Conservation (phyloP, 805 yeast genomes). For the Allodekkera sacchari region DNA sequence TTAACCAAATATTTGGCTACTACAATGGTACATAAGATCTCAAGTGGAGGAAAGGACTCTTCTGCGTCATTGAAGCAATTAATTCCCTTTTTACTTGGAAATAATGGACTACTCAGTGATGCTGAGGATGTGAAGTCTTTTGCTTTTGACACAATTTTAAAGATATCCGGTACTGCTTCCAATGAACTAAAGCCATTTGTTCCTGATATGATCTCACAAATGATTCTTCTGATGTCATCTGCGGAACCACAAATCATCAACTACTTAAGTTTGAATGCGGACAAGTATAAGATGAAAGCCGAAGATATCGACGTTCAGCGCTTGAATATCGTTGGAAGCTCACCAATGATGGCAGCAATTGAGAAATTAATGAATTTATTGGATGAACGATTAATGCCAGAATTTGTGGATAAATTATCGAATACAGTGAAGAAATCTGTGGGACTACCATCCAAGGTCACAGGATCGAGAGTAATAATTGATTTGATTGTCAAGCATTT, state of each 20-base stretch:
- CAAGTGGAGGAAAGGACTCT: slow-evolving; percentile 37
- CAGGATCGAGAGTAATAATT: slow-evolving; percentile 68
- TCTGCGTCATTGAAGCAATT: slow-evolving; percentile 43
- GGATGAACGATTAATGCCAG: slow-evolving; percentile 42
- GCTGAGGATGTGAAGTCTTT: slow-evolving; percentile 77
- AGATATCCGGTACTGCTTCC: slow-evolving; percentile 59
- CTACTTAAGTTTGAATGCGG: slow-evolving; percentile 80
- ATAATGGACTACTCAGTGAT: slow-evolving; percentile 71
- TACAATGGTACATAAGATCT: slow-evolving; percentile 50
- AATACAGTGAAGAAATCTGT: slow-evolving; percentile 59
- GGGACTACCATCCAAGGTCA: slow-evolving; percentile 87
- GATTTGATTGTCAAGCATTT: slow-evolving; percentile 51
- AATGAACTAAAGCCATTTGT: slow-evolving; percentile 55
- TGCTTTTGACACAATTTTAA: slow-evolving; percentile 67
- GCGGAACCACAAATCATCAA: slow-evolving; percentile 88
- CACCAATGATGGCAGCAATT: slow-evolving; percentile 85
- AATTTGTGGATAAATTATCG: slow-evolving; percentile 41
- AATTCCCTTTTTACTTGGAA: slow-evolving; percentile 73
- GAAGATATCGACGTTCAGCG: slow-evolving; percentile 73
- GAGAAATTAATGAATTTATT: slow-evolving; percentile 58
- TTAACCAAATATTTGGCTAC: slow-evolving; percentile 62
- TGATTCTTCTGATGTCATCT: slow-evolving; percentile 68
- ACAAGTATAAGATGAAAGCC: slow-evolving; percentile 67
- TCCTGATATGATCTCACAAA: slow-evolving; percentile 58
- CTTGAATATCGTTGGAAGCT: slow-evolving; percentile 59